A percentile compares a stretch with the other conserved stretches of the same genome.
Evolutionary conservation across 1,284 basidiomycete species (phyloP).

Genomic region (Chalciporus sp.): DNA sequence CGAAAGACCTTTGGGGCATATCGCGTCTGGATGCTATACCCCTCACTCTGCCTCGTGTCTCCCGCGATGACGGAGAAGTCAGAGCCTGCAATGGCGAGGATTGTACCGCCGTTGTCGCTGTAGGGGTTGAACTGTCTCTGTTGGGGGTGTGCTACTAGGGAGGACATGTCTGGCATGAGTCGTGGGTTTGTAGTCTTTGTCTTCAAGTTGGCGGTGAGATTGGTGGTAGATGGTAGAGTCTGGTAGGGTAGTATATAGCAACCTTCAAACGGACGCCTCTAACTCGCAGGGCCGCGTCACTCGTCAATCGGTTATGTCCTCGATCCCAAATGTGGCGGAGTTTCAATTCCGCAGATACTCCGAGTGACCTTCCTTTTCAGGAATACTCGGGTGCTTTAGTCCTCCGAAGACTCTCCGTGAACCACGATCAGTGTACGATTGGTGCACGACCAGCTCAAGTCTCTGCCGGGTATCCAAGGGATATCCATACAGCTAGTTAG

Average conservation of each 20-base stretch:
- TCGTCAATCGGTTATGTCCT: not conserved
- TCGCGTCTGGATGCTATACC: conserved; percentile 93
- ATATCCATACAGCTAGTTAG: too few species aligned
- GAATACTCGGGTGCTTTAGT: not conserved
- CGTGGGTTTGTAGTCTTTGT: not conserved
- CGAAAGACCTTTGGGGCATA: conserved; percentile 92
- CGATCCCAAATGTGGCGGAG: not conserved
- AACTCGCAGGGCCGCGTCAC: conserved; percentile 29
- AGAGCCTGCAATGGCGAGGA: conserved; percentile 90
- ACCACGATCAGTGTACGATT: too few species aligned
- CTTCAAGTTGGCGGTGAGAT: not conserved
- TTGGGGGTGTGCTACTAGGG: conserved; percentile 45
- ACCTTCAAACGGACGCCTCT: not conserved
- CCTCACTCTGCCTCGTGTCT: conserved; percentile 93
- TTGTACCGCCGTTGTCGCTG: conserved; percentile 90
- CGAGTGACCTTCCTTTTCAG: not conserved
- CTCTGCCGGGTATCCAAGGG: too few species aligned
- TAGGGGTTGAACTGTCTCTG: conserved; percentile 84
- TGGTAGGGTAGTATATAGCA: not conserved
- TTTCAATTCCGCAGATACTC: conserved; percentile 1
- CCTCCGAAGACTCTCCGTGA: not conserved
- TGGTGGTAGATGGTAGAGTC: not conserved
- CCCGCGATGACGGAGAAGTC: conserved; percentile 94
- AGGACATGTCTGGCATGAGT: conserved; percentile 38
- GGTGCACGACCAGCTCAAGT: too few species aligned